Conservation (phyloP, 306 rosid genomes). For the Macrotyloma uniflorum region DNA sequence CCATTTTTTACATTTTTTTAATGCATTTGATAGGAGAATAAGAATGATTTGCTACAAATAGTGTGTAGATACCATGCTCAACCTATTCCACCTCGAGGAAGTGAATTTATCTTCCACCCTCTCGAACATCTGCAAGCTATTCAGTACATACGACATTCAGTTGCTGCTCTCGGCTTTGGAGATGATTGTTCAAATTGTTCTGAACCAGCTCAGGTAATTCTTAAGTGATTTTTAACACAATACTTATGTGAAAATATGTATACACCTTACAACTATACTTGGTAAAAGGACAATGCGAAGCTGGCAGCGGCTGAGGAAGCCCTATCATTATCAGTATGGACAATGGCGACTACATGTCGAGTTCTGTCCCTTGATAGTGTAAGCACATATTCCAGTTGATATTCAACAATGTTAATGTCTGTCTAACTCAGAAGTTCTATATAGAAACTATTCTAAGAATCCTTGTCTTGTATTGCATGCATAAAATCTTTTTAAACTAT, state of each 20-base stretch:
- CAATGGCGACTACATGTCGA: conserved; percentile 83
- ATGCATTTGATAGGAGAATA: conserved; percentile 68
- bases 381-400: conserved; percentile 42
- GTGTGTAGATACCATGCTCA: conserved; percentile 80
- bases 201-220: conserved; percentile 66
- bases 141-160: conserved; percentile 68
- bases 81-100: conserved; percentile 75
- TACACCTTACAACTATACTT: conserved; percentile 35
- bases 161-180: conserved; percentile 61
- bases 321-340: conserved; percentile 84
- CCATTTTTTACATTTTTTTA: conserved; percentile 34
- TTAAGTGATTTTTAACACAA: conserved; percentile 25
- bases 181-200: conserved; percentile 50
- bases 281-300: conserved; percentile 58
- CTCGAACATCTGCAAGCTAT: conserved; percentile 90
- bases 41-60: conserved; percentile 81
- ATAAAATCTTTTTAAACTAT: conserved; percentile 9
- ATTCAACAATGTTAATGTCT: conserved; percentile 27
- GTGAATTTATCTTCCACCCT: conserved; percentile 75
- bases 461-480: background rate
- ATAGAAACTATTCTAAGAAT: conserved; percentile 13
- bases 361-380: conserved; percentile 88
- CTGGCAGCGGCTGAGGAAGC: conserved; percentile 92
- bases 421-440: conserved; percentile 1
- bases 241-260: conserved; percentile 16